A percentile compares a stretch with the other conserved stretches of the same genome.
These are phyloP conservation scores for Kentomonas sorsogonicus DNA, from an alignment of 208 protist genomes.

Conservation along the genomic window DNA sequence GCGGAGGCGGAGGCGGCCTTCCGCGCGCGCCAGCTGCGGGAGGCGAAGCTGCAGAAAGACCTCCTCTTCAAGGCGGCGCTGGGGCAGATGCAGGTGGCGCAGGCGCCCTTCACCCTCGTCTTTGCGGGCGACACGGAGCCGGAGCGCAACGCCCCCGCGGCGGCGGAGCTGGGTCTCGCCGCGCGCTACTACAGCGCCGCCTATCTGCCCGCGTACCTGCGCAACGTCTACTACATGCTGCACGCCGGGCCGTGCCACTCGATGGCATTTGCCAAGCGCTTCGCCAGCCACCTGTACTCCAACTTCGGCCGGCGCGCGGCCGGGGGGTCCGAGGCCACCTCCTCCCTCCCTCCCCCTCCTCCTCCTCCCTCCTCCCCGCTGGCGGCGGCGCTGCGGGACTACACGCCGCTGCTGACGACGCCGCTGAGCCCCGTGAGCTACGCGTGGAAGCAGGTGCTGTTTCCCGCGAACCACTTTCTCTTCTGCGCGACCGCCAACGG, in stretches of 20 bases:
- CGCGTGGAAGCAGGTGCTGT: constrained; percentile 87
- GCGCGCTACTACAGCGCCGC: constrained; percentile 14
- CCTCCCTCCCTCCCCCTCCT: too few species aligned
- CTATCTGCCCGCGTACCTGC: constrained; percentile 36
- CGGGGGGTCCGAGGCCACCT: too few species aligned
- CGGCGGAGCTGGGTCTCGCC: constrained; percentile 21
- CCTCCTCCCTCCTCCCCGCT: too few species aligned
- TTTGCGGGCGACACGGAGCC: constrained; percentile 42
- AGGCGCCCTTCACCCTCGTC: constrained; percentile 22
- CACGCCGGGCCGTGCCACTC: constrained; percentile 49
- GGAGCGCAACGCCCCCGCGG: constrained; percentile 17
- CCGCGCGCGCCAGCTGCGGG: too few species aligned
- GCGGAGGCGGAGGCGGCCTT: too few species aligned
- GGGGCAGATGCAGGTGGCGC: not conserved
- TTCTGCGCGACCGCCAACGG: constrained; percentile 55
- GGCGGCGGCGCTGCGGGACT: too few species aligned
- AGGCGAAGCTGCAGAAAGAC: constrained; percentile 3
- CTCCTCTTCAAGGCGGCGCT: not conserved
- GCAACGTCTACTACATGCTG: constrained; percentile 68
- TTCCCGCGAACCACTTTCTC: constrained; percentile 74
- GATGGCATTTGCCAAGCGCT: constrained; percentile 48
- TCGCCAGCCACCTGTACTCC: too few species aligned
- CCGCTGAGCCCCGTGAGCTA: constrained; percentile 65
- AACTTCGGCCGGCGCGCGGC: too few species aligned
- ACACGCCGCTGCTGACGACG: constrained; percentile 55